Evolutionary conservation across 345 rosid species (phyloP).

Genomic region (Passiflora organensis): DNA sequence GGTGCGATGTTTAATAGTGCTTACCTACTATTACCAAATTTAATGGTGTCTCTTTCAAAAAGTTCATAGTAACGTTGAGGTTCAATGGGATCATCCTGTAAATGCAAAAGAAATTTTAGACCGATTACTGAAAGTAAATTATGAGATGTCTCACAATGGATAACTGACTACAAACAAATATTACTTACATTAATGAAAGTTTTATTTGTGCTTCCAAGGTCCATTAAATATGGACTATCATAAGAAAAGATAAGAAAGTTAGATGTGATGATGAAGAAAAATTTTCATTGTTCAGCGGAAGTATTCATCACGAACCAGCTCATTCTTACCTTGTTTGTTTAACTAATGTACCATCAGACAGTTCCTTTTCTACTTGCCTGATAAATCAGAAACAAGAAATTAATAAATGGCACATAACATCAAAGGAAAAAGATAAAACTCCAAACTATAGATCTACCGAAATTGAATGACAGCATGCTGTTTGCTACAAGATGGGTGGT

Average conservation of each 20-base stretch:
- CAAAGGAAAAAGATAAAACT: constrained; percentile 4
- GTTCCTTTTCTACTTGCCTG: constrained; percentile 77
- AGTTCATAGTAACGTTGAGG: constrained; percentile 92
- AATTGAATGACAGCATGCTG: constrained; percentile 95
- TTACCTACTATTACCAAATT: constrained; percentile 96
- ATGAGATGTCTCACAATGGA: background rate
- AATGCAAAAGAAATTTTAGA: constrained; percentile 18
- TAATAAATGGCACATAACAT: constrained; percentile 9
- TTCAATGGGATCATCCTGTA: constrained; percentile 79
- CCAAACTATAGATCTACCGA: constrained; percentile 41
- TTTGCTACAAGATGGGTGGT: constrained; percentile 99
- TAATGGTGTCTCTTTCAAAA: constrained; percentile 85
- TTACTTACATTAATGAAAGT: constrained; percentile 76
- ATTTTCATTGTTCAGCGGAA: background rate
- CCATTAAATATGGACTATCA: constrained; percentile 87
- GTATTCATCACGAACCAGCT: constrained; percentile 4
- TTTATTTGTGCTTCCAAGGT: constrained; percentile 95
- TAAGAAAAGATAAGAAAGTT: constrained; percentile 6
- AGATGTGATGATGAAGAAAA: constrained; percentile 2
- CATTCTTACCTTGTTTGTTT: constrained; percentile 60
- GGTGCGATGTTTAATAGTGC: too few species aligned
- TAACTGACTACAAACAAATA: constrained; percentile 14
- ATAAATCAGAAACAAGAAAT: constrained; percentile 19
- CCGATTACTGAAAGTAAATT: constrained; percentile 1
- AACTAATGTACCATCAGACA: constrained; percentile 59